Percentiles rank a stretch among this genome's conserved stretches.
Conservation (phyloP, 2,329 filamentous ascomycete species). For the Phialemonium atrogriseum region DNA sequence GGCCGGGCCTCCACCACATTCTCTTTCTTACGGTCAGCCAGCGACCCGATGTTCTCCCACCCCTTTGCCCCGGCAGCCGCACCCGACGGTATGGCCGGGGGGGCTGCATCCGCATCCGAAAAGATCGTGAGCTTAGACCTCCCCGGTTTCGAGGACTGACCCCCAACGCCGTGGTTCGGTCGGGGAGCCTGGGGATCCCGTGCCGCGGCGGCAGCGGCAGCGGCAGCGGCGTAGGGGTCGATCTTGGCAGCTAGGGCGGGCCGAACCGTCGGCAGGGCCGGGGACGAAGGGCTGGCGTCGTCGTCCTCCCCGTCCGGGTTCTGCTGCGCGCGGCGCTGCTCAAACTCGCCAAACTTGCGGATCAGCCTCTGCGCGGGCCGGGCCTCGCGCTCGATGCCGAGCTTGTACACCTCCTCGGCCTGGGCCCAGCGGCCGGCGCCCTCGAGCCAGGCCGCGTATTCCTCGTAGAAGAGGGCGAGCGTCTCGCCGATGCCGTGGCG, state of each 20-base stretch:
- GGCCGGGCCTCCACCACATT: constrained; percentile 79
- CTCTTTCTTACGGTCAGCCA: constrained; percentile 88
- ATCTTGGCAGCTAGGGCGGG: constrained; percentile 78
- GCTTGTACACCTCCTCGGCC: constrained; percentile 85
- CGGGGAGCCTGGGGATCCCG: constrained; percentile 59
- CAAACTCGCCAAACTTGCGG: constrained; percentile 89
- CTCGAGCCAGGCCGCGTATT: constrained; percentile 92
- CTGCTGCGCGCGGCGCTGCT: constrained; percentile 61
- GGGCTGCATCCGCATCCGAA: constrained; percentile 61
- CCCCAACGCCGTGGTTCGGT: constrained; percentile 36
- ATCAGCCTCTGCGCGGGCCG: constrained; percentile 71
- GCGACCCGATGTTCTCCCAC: constrained; percentile 86
- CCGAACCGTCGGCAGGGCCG: constrained; percentile 74
- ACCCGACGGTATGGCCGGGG: constrained; percentile 46
- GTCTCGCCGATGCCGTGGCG: constrained; percentile 80
- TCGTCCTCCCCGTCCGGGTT: constrained; percentile 42
- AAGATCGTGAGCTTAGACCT: constrained; percentile 87
- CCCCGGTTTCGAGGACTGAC: constrained; percentile 51
- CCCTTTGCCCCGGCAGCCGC: constrained; percentile 52
- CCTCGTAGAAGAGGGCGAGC: constrained; percentile 90
- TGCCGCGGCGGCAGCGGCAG: constrained; percentile 34
- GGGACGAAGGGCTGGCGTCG: constrained; percentile 65
- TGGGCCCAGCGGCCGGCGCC: constrained; percentile 75
- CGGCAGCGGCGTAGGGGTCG: constrained; percentile 65
- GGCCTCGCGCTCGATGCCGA: constrained; percentile 84